Base-by-base conservation (phyloP, 192 early-diverging fungal genomes). In the Linnemannia elongata region DNA sequence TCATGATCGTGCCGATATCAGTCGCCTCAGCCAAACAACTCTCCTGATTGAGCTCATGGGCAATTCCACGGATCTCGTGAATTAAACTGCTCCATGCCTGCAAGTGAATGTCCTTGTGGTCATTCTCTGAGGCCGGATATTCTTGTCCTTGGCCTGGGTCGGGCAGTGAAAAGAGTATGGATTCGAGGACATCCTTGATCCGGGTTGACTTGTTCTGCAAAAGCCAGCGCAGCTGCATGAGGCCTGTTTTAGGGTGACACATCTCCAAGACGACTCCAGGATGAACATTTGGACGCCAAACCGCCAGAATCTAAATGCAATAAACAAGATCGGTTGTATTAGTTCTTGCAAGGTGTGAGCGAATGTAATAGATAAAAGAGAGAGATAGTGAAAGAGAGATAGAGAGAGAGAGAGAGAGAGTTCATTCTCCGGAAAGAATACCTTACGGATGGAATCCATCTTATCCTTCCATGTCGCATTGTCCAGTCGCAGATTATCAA, bases 191-290 rank as follows among this genome's bases (percentile, higher is more conserved):
- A 42, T 87, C 85, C 52, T 87, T 79, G 33, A 22, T 27, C 7
- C 72, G 76, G 22, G 13, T 77, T 4, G 79, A 77, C 22, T 68
- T 36, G 24, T 47, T 27, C 2, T 72, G 57, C n/a, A 81, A 5
- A 52, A 72, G 42, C 84, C 84, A 81, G 17, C 84, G 78, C 24
- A 70, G 49, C 4, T 39, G 78, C 84, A 86, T 86, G 6, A 86
- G 57, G 5, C 36, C 70, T 30, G 79, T 80, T 18, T 76, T 86
- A 10, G 84, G 70, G 30, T 77, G 52, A 4, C 68, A 36, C 35
- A 77, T 60, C 27, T 81, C 79, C 39, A 72, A 24, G 2, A 72
- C 72, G 17, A 78, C 85, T 27, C 30, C 55, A 1, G 79, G 85
- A 57, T 81, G 75, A 10, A 87, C 13, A 3, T n/a, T 41, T 24